Evolutionary conservation across 164 flowering plant genomes (phyloP).

Genomic region (Warburgia ugandensis): DNA sequence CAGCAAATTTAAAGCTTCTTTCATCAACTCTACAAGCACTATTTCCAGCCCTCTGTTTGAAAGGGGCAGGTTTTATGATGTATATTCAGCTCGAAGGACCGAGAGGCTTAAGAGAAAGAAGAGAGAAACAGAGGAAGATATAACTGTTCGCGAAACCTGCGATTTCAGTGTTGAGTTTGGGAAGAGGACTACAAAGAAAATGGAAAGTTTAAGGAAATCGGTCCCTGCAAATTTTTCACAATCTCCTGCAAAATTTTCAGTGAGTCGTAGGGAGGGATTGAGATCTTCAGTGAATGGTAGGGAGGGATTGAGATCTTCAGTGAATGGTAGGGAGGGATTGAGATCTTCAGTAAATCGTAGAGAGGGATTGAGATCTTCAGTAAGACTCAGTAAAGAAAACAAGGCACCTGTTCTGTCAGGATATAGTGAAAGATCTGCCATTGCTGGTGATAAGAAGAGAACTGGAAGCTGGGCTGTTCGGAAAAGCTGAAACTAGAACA

Average conservation of each 20-base stretch:
- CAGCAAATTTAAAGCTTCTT: slow-evolving; percentile 4
- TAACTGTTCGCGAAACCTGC: slow-evolving; percentile 30
- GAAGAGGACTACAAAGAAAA: slow-evolving; percentile 46
- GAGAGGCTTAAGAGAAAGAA: slow-evolving; percentile 78
- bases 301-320: slow-evolving; percentile 26
- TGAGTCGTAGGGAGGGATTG: slow-evolving; percentile 22
- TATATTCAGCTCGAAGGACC: slow-evolving; percentile 71
- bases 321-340: slow-evolving; percentile 22
- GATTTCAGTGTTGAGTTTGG: slow-evolving; percentile 44
- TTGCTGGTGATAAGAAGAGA: slow-evolving; percentile 22
- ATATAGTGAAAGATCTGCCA: slow-evolving; percentile 15
- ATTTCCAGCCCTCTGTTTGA: slow-evolving; percentile 43
- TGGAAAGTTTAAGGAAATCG: slow-evolving; percentile 47
- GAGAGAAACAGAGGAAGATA: slow-evolving; percentile 31
- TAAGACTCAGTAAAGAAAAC: slow-evolving; percentile 61
- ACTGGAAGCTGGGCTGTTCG: slow-evolving; percentile 16
- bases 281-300: slow-evolving; percentile 11
- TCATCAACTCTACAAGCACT: neutral
- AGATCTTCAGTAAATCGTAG: slow-evolving; percentile 13
- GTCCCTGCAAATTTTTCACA: slow-evolving; percentile 35
- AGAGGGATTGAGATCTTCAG: slow-evolving; percentile 45
- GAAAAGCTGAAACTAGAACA: slow-evolving; percentile 16
- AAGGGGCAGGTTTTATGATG: slow-evolving; percentile 73
- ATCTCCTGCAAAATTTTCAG: too few relatives aligned
- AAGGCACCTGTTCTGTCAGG: slow-evolving; percentile 40